Base-by-base conservation (phyloP, 208 protist species). In the Leishmania guyanensis region DNA sequence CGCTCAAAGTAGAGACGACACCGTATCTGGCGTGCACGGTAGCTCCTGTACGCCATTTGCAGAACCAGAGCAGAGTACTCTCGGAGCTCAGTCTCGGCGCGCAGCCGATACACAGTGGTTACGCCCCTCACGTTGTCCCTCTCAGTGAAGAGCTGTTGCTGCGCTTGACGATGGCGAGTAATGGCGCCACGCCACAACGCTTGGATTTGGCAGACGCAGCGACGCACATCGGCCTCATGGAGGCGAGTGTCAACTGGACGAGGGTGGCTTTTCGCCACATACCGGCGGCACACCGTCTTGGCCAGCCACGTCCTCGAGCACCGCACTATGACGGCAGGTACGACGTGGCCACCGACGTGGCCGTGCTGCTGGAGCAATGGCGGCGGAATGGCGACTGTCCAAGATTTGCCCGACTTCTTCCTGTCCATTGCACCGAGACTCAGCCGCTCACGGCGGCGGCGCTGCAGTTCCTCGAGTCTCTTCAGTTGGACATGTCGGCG, bases 41-140 rank as follows among this genome's bases (percentile, higher is more conserved):
- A 43, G 51, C 84, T 72, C 17, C 92, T 91, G 48, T 86, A 84
- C 43, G 81, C 80, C 16, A 84, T 70, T 78, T 96, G 92, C 73
- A 97, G 85, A 2, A 94, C 88, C 64, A 94, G 66, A 29, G 90
- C 93, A 1, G 93, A 86, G 81, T 94, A 95, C 33, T 89, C 88
- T n/a, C 77, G 82, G 17, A 71, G 75, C 72, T 93, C 86, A 2
- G 39, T 76, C 12, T 89, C 87, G 12, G 68, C 62, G 12, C 79
- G 64, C 22, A 46, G 79, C 8, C 6, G 71, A 8, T 78, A 3
- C 3, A 9, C 62, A 0, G 36, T 4, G 0, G 39, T 48, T 39
- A 5, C 4, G 20, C 43, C 26, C 46, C 26, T 5, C 17, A 12
- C 14, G 16, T 2, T 0, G 5, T 51, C 6, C 12, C 3, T 50